Evolutionary conservation across 225 moss, liverwort and hornwort genomes (phyloP), one percentile per base, ranked within the genome.

Genomic region (Asterella californica): DNA sequence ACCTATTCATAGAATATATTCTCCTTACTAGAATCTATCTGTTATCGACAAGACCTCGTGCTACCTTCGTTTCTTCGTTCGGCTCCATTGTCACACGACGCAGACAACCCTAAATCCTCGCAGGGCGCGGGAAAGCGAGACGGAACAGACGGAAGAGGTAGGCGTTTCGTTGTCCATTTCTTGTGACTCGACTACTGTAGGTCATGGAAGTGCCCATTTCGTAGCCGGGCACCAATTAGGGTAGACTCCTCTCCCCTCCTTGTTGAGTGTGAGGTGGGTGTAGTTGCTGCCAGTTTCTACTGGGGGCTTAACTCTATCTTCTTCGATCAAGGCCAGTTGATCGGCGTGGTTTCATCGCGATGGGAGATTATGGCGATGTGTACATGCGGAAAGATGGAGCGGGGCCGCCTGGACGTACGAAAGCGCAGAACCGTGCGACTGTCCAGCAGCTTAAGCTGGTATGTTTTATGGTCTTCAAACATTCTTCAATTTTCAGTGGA

Each of bases 401-500:
- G 6, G 96, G 96, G n/a, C 96, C 96, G 72, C 96, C 96, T 18
- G 96, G 96, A 38, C 92, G 94, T 73, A 91, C 91, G 52, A 99
- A 99, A 83, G 93, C 93, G 64, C 99, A 95, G 67, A 99, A 99
- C 79, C 93, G 99, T 17, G 99, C 99, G 33, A 99, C 99, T 11
- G 95, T 99, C 63, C 95, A 99, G 86, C 95, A 99, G 82, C 95
- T 99, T 47, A 99, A 99, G 86, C 83, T 99, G 82, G 92, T 90
- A 72, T 76, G 70, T 21, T 54, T 47, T 48, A 48, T 15, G 10
- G 10, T 36, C 45, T 33, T 19, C 48, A 48, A 19, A 10, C 52
- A 1, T 12, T 52, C 52, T 52, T 17, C 52, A 52, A 3, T 6
- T 1, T 52, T 52, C 52, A 6, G 12, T 52, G 12, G 52, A 52